Evolutionary conservation across 164 flowering plant species (phyloP).

Genomic region (Dillenia suffruticosa): DNA sequence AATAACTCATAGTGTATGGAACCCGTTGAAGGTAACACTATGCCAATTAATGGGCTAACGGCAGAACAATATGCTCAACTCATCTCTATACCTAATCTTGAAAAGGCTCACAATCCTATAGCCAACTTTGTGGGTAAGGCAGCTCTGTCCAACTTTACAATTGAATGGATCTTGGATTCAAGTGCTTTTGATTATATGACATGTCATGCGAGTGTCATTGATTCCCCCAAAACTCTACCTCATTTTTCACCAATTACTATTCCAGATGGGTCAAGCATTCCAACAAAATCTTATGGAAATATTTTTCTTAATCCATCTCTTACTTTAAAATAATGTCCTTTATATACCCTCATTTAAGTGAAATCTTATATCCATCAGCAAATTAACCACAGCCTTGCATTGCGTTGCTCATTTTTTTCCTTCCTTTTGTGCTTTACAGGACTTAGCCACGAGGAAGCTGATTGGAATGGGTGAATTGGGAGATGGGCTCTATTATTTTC

Average conservation of each 20-base stretch:
- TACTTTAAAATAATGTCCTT: neutral
- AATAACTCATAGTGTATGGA: neutral
- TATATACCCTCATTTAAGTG: neutral
- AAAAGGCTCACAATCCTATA: neutral
- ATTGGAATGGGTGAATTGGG: too few relatives aligned
- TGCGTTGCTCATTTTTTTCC: slow-evolving; percentile 1
- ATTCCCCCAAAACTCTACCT: neutral
- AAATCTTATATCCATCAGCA: slow-evolving; percentile 6
- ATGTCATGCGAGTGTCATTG: neutral
- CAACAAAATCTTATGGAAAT: neutral
- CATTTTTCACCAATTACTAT: neutral
- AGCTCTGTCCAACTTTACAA: neutral
- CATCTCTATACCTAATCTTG: neutral
- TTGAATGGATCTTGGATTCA: slow-evolving; percentile 3
- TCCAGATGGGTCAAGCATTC: neutral
- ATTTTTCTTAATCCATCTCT: neutral
- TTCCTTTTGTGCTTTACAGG: slow-evolving; percentile 3
- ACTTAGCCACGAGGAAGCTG: neutral
- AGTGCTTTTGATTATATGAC: slow-evolving; percentile 11
- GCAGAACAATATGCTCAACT: neutral
- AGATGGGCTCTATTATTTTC: slow-evolving; percentile 5
- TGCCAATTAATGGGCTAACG: neutral
- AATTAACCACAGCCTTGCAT: slow-evolving; percentile 1
- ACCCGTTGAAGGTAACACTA: neutral
- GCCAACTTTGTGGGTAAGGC: slow-evolving; percentile 1